phyloP scores from a whole-genome alignment of 2,329 filamentous ascomycete genomes.

The Coniochaeta sp. region DNA sequence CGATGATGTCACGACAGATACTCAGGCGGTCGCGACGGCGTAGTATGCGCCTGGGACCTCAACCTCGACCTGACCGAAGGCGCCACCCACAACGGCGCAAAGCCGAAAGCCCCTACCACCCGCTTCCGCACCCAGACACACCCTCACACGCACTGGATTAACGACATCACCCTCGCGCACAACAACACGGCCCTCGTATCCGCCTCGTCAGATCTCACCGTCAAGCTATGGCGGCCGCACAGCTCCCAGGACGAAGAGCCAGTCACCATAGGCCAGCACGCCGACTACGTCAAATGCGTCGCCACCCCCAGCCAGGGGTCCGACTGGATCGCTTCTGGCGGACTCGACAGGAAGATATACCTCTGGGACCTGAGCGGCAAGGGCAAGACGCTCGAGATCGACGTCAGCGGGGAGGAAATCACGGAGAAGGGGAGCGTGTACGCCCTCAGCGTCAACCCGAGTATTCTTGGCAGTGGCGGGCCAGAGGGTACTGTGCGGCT shows the following conservation, averaged over 20 bases:
- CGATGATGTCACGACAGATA: slow-evolving; percentile 52
- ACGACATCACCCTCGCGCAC: slow-evolving; percentile 78
- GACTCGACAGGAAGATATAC: slow-evolving; percentile 84
- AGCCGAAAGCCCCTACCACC: slow-evolving; percentile 36
- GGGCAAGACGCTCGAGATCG: slow-evolving; percentile 81
- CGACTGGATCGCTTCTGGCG: slow-evolving; percentile 90
- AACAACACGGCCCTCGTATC: slow-evolving; percentile 76
- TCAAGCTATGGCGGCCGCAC: slow-evolving; percentile 84
- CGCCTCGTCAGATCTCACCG: slow-evolving; percentile 87
- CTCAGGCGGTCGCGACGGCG: slow-evolving; percentile 89
- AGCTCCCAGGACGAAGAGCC: slow-evolving; percentile 59
- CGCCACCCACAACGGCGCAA: slow-evolving; percentile 18
- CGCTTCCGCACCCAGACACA: slow-evolving; percentile 55
- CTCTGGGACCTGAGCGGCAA: slow-evolving; percentile 89
- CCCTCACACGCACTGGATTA: slow-evolving; percentile 94
- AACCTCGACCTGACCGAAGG: slow-evolving; percentile 53
- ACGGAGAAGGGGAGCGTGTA: slow-evolving; percentile 93
- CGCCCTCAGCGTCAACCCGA: slow-evolving; percentile 72
- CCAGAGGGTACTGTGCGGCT: slow-evolving; percentile 89
- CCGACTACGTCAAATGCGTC: slow-evolving; percentile 93
- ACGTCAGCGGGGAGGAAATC: slow-evolving; percentile 75
- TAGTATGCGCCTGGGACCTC: slow-evolving; percentile 93
- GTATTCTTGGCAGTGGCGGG: slow-evolving; percentile 82
- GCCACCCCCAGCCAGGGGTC: slow-evolving; percentile 59
- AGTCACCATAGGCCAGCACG: slow-evolving; percentile 81